Conservation (phyloP, 2,329 filamentous ascomycete genomes). For the Fusarium oligoseptatum region DNA sequence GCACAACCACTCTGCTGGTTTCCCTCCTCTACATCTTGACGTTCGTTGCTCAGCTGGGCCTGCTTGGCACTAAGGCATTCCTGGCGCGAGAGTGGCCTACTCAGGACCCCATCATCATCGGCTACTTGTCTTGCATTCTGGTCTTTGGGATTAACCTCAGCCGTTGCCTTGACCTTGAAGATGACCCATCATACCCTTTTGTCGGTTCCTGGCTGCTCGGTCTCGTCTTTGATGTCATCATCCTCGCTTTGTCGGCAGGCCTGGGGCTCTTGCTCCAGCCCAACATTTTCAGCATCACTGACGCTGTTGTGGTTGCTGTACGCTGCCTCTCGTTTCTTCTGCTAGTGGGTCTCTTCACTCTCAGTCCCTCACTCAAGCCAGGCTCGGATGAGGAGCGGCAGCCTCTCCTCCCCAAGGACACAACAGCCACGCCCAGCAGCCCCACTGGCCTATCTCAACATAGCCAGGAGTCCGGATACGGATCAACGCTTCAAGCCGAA, state of each 20-base stretch:
- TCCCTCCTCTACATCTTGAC: conserved; percentile 59
- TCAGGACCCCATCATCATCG: conserved; percentile 65
- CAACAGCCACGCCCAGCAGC: conserved; percentile 38
- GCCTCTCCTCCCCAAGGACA: conserved; percentile 62
- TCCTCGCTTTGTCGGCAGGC: conserved; percentile 52
- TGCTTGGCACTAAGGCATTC: conserved; percentile 55
- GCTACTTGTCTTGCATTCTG: conserved; percentile 71
- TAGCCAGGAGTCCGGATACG: conserved; percentile 54
- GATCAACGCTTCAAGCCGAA: conserved; percentile 54
- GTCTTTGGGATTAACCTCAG: conserved; percentile 73
- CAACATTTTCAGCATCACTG: conserved; percentile 41
- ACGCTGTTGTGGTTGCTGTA: conserved; percentile 35
- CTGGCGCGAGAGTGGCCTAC: conserved; percentile 55
- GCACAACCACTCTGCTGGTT: conserved; percentile 54
- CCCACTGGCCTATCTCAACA: conserved; percentile 34
- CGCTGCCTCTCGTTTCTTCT: conserved; percentile 38
- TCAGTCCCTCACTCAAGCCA: conserved; percentile 33
- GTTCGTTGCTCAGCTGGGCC: conserved; percentile 62
- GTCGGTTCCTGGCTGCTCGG: conserved; percentile 73
- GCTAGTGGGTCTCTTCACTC: conserved; percentile 30
- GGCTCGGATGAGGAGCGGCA: conserved; percentile 69
- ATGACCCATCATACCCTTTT: conserved; percentile 72
- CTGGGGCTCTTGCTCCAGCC: conserved; percentile 10
- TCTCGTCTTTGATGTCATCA: conserved; percentile 66
- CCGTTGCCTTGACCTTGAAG: conserved; percentile 63